Conservation (phyloP, 441 rosid species). For the Populus hybrid region DNA sequence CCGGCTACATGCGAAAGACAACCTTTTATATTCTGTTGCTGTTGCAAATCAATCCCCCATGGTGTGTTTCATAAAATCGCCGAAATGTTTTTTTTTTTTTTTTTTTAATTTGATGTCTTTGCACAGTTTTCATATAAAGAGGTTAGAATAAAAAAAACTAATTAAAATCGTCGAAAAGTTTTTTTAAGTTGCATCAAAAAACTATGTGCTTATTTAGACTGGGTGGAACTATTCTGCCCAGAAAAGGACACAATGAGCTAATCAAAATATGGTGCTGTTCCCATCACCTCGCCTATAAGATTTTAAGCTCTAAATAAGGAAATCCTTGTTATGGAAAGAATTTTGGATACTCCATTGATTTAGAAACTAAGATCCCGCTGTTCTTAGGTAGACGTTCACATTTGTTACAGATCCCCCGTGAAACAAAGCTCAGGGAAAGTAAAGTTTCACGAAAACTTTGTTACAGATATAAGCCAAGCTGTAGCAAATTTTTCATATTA, state of each 20-base stretch:
- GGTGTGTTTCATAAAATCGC: background rate
- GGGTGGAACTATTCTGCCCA: background rate
- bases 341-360: background rate
- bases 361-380: background rate
- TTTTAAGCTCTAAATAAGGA: background rate
- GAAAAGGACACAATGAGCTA: background rate
- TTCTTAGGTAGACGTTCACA: background rate
- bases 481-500: no score
- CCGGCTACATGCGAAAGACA: background rate
- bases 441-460: no score
- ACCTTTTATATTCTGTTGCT: background rate
- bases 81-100: background rate
- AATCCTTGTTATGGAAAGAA: background rate
- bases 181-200: no score
- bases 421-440: no score
- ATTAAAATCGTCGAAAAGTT: background rate
- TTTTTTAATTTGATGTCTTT: no score
- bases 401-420: background rate
- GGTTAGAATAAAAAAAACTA: rapidly evolving
- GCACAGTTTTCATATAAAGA: rapidly evolving
- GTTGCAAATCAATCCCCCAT: background rate
- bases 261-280: background rate
- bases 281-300: background rate
- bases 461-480: no score
- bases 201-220: constrained; percentile 2